Evolutionary conservation across 306 rosid species (phyloP).

Genomic region (Cicer yamashitae): DNA sequence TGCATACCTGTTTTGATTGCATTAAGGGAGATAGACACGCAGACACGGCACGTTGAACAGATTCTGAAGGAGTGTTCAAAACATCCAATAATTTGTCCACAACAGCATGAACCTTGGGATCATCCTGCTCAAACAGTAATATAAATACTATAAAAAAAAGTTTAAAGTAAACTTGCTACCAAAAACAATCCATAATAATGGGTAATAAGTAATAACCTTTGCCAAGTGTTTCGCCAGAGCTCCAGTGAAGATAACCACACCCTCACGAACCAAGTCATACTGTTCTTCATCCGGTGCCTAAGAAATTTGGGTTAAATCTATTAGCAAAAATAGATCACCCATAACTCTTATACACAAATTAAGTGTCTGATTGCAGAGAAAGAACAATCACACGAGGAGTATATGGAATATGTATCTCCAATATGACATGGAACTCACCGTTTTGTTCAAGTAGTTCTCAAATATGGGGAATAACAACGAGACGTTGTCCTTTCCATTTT

Average conservation of each 20-base stretch:
- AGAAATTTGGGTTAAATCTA: constrained; percentile 23
- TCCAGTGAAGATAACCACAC: constrained; percentile 97
- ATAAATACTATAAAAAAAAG: constrained; percentile 8
- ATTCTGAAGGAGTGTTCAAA: constrained; percentile 93
- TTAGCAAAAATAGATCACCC: constrained; percentile 20
- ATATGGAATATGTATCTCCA: constrained; percentile 30
- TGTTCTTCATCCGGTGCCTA: constrained; percentile 92
- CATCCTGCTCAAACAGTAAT: constrained; percentile 67
- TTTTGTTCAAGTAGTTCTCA: constrained; percentile 92
- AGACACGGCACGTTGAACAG: constrained; percentile 99
- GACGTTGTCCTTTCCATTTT: constrained; percentile 88
- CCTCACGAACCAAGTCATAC: constrained; percentile 97
- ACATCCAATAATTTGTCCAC: constrained; percentile 96
- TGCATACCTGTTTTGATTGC: constrained; percentile 88
- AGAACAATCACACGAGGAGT: not conserved
- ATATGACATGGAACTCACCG: constrained; percentile 53
- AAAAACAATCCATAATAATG: constrained; percentile 4
- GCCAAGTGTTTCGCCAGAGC: constrained; percentile 95
- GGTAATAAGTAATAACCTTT: constrained; percentile 58
- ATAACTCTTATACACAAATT: constrained; percentile 1
- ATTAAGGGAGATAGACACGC: constrained; percentile 87
- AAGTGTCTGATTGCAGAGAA: constrained; percentile 7
- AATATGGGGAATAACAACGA: constrained; percentile 90
- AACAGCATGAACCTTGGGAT: constrained; percentile 89
- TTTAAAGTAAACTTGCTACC: not conserved